These are phyloP conservation scores for Microcos paniculata DNA, from an alignment of 345 rosid genomes.

Conservation along the genomic window DNA sequence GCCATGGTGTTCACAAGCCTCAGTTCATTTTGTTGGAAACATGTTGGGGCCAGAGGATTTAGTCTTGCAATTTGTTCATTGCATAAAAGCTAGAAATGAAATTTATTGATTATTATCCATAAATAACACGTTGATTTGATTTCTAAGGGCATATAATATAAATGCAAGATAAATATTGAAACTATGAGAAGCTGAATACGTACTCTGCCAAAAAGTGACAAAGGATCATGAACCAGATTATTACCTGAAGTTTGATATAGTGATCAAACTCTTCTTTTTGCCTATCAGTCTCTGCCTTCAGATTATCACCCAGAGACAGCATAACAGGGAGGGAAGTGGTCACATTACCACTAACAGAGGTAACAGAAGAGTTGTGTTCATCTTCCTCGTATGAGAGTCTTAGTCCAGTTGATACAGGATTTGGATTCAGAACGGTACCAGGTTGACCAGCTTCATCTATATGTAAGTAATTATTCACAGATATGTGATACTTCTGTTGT, in stretches of 20 bases:
- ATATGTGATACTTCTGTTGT: conserved; percentile 41
- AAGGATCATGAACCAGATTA: neutral
- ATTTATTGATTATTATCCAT: neutral
- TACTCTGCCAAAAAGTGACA: neutral
- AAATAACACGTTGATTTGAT: neutral
- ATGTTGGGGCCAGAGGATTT: neutral
- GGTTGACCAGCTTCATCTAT: conserved; percentile 41
- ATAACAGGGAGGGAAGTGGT: conserved; percentile 38
- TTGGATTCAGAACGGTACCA: conserved; percentile 48
- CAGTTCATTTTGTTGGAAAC: neutral
- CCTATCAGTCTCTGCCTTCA: conserved; percentile 47
- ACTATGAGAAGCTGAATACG: neutral
- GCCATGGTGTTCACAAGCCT: neutral
- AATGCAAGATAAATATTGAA: neutral
- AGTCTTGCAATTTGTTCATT: neutral
- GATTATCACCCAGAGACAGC: conserved; percentile 46
- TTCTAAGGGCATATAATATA: neutral
- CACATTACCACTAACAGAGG: conserved; percentile 53
- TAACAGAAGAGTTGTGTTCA: conserved; percentile 63
- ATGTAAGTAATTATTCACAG: conserved; percentile 40
- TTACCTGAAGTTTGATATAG: conserved; percentile 58
- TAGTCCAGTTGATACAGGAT: conserved; percentile 66
- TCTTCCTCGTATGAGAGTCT: conserved; percentile 70
- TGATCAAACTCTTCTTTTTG: conserved; percentile 66
- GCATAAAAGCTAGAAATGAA: neutral